These are phyloP conservation scores for Aleurites moluccanus DNA, from an alignment of 441 rosid species.

Conservation along the genomic window DNA sequence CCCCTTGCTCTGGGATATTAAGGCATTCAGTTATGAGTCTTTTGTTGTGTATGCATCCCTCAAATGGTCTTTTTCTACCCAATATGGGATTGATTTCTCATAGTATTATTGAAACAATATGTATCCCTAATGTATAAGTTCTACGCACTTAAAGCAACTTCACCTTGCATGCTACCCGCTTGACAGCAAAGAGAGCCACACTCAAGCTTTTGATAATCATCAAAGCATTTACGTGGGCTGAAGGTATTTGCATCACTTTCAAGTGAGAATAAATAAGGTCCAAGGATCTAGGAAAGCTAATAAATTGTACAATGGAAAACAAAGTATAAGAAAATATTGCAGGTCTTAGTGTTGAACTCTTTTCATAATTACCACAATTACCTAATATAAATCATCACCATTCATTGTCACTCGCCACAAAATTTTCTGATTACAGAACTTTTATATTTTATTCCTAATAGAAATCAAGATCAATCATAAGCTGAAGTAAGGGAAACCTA, in stretches of 20 bases:
- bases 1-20: background rate
- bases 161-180: background rate
- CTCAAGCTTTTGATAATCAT: background rate
- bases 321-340: background rate
- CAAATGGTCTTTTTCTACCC: background rate
- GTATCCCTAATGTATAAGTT: background rate
- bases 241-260: background rate
- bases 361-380: background rate
- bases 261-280: background rate
- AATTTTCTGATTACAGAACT: background rate
- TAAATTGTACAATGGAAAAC: background rate
- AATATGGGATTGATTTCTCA: background rate
- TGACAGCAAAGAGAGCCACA: background rate
- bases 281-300: background rate
- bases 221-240: background rate
- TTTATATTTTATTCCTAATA: background rate
- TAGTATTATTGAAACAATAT: background rate
- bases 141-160: background rate
- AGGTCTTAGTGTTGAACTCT: background rate
- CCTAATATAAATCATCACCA: background rate
- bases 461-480: background rate
- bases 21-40: background rate
- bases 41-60: background rate
- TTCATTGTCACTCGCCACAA: no score
- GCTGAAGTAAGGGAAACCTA: slow-evolving; percentile 31